Base-by-base conservation (phyloP, 768 basidiomycete genomes). In the Lepiota brunneoincarnata region DNA sequence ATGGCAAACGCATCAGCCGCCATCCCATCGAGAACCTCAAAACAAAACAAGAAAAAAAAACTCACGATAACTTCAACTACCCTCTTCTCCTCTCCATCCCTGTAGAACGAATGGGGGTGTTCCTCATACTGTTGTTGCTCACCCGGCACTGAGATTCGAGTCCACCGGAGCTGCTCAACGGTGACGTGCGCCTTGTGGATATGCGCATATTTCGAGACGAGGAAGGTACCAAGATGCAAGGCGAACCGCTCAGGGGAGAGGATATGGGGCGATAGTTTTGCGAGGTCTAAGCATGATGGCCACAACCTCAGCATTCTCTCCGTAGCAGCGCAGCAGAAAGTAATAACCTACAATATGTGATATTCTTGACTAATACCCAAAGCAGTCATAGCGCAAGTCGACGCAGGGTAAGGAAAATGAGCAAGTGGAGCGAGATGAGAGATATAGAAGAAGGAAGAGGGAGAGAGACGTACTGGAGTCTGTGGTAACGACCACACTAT, bases 71-170 rank as follows among this genome's bases (percentile, higher is more conserved):
- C 83, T 17, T 81, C 80, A 5, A 85, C 78, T 28, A 86, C 65
- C 3, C 84, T 77, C 75, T 90, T 96, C 66, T 98, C 95, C 2
- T 94, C 91, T 1, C 95, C 96, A 61, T 98, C 92, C 20, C 95
- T 77, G 53, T 80, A 75, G 69, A 96, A 98, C 14, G 92, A 82
- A 66, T 95, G 91, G 6, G 81, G 67, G 67, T 98, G 94, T 2
- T 67, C 72, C 37, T 65, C 59, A 0, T 38, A 40, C n/a, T 49
- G 66, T 0, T 65, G 69, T 43, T 74, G 37, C 7, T 54, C 72
- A 6, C 69, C 74, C 5, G 72, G 67, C 34, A 89, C 75, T 3
- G 73, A 67, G 56, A 97, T 89, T 4, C 94, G 82, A 2, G 83
- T 73, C 95, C 95, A 98, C 40, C 89, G 83, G 48, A 93, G 80